These are phyloP conservation scores for Aspergillus avenaceus DNA, from an alignment of 495 filamentous ascomycete genomes.

Conservation along the genomic window DNA sequence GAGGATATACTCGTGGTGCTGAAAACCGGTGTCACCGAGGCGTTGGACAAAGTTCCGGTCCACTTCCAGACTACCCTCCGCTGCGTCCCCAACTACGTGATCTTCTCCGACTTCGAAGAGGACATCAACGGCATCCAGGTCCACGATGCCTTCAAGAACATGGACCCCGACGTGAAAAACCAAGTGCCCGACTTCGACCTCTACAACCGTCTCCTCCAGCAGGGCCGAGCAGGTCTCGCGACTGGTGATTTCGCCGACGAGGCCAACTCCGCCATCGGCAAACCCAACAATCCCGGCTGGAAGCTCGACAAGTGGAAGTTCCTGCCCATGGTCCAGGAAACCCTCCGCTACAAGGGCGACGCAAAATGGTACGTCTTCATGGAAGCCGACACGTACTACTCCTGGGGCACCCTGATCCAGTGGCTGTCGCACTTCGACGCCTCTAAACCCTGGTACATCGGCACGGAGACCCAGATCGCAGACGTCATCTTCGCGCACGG, in stretches of 20 bases:
- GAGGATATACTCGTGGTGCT: slow-evolving; percentile 42
- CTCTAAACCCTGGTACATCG: slow-evolving; percentile 51
- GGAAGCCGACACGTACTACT: slow-evolving; percentile 64
- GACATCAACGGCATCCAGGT: slow-evolving; percentile 42
- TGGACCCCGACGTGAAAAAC: slow-evolving; percentile 32
- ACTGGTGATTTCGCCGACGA: slow-evolving; percentile 38
- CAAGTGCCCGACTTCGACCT: slow-evolving; percentile 46
- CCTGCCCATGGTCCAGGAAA: slow-evolving; percentile 50
- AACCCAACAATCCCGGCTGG: slow-evolving; percentile 49
- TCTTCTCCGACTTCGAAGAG: slow-evolving; percentile 54
- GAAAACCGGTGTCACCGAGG: slow-evolving; percentile 46
- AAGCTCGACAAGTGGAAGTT: slow-evolving; percentile 60
- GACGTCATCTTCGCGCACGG: slow-evolving; percentile 61
- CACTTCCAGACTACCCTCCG: slow-evolving; percentile 50
- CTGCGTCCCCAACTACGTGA: slow-evolving; percentile 50
- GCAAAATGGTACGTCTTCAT: slow-evolving; percentile 68
- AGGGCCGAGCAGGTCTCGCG: slow-evolving; percentile 37
- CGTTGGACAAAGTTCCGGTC: slow-evolving; percentile 39
- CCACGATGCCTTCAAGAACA: slow-evolving; percentile 44
- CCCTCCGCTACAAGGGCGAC: slow-evolving; percentile 37
- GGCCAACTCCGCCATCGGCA: slow-evolving; percentile 42
- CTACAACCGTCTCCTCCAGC: slow-evolving; percentile 44
- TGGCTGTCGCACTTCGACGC: slow-evolving; percentile 54
- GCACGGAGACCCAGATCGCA: slow-evolving; percentile 53
- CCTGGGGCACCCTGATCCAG: slow-evolving; percentile 56